A percentile compares a stretch with the other conserved stretches of the same genome.
These are phyloP conservation scores for Penicillium sp. DNA, from an alignment of 2,329 filamentous ascomycete species.

Conservation along the genomic window DNA sequence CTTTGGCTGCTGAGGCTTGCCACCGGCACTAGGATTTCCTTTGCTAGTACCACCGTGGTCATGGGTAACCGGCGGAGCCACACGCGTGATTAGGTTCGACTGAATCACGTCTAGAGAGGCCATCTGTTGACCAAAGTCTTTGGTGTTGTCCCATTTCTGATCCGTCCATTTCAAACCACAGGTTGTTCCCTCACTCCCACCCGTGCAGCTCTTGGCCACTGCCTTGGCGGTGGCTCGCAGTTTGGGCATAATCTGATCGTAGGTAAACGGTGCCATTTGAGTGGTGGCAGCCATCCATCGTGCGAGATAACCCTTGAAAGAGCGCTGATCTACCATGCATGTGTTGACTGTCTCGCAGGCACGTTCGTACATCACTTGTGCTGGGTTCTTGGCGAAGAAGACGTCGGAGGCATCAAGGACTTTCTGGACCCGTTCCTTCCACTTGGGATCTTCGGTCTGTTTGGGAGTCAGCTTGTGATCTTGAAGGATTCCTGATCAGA, in stretches of 20 bases:
- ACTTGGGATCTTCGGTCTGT: slow-evolving; percentile 45
- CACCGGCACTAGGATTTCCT: slow-evolving; percentile 30
- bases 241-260: slow-evolving; percentile 48
- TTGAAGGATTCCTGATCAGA: no score
- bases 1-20: slow-evolving; percentile 10
- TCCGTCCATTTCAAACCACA: slow-evolving; percentile 43
- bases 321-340: slow-evolving; percentile 60
- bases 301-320: slow-evolving; percentile 62
- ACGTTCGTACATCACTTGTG: slow-evolving; percentile 53
- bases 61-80: slow-evolving; percentile 29
- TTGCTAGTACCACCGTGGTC: slow-evolving; percentile 32
- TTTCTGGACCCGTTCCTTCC: slow-evolving; percentile 48
- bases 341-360: slow-evolving; percentile 53
- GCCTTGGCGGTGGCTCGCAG: slow-evolving; percentile 51
- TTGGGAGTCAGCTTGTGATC: background rate
- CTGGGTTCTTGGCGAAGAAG: slow-evolving; percentile 45
- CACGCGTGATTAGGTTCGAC: slow-evolving; percentile 28
- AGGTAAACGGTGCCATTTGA: slow-evolving; percentile 55
- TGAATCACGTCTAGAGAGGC: slow-evolving; percentile 34
- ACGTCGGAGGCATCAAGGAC: slow-evolving; percentile 53
- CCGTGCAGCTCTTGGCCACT: slow-evolving; percentile 52
- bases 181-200: slow-evolving; percentile 36
- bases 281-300: slow-evolving; percentile 56
- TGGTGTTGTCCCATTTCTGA: slow-evolving; percentile 33
- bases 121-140: slow-evolving; percentile 42